phyloP scores from a whole-genome alignment of 805 yeast species.

The Zygosaccharomyces kombuchaensis region DNA sequence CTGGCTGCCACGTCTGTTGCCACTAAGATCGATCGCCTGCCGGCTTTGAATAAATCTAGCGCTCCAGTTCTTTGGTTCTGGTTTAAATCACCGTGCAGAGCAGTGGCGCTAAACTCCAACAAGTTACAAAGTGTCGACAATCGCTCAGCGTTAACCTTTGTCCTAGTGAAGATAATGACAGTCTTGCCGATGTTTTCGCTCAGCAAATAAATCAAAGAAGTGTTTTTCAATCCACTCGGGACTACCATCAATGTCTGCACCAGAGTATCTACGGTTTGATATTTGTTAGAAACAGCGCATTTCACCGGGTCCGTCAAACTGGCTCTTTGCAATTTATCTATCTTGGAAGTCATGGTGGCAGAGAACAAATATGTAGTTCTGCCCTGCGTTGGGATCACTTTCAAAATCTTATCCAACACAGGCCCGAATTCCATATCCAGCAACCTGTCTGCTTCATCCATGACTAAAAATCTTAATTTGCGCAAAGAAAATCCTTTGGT shows the following conservation, averaged over 20 bases:
- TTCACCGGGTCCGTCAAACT: conserved; percentile 84
- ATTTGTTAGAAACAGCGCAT: conserved; percentile 82
- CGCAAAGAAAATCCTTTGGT: conserved; percentile 85
- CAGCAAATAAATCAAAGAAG: conserved; percentile 73
- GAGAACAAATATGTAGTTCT: conserved; percentile 84
- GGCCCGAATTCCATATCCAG: conserved; percentile 97
- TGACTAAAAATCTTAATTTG: conserved; percentile 73
- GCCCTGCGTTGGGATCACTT: conserved; percentile 73
- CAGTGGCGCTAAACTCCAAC: conserved; percentile 84
- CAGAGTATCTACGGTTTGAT: conserved; percentile 91
- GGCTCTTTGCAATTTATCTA: conserved; percentile 91
- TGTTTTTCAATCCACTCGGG: conserved; percentile 89
- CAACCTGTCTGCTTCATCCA: conserved; percentile 97
- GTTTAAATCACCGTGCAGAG: conserved; percentile 87
- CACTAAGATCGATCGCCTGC: conserved; percentile 61
- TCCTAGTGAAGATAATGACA: conserved; percentile 83
- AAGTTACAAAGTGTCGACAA: conserved; percentile 75
- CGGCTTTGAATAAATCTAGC: conserved; percentile 71
- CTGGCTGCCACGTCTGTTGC: conserved; percentile 90
- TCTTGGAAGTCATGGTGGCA: conserved; percentile 96
- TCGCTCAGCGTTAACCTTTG: conserved; percentile 93
- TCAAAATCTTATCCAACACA: conserved; percentile 79
- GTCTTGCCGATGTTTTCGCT: conserved; percentile 84
- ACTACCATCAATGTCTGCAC: conserved; percentile 84
- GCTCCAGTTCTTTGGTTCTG: conserved; percentile 84